phyloP scores from a whole-genome alignment of 2,329 filamentous ascomycete species.

The Aspergillus flavus region DNA sequence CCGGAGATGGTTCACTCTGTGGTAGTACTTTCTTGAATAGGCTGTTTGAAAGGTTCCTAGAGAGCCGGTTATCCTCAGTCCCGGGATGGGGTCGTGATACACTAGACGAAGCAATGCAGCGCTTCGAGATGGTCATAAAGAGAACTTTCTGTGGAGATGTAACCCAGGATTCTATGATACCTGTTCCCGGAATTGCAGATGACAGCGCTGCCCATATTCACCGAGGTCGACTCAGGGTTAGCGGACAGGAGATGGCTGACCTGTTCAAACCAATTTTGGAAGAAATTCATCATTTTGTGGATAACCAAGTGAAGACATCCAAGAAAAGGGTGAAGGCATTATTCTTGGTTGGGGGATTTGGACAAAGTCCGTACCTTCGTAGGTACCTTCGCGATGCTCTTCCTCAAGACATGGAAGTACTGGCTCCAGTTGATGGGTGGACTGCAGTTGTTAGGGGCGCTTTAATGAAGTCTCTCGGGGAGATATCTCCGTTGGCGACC shows the following conservation, averaged over 20 bases:
- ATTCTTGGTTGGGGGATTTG: conserved; percentile 34
- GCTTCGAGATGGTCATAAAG: conserved; percentile 30
- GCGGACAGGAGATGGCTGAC: conserved; percentile 17
- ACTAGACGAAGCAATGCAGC: conserved; percentile 26
- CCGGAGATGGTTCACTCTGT: conserved; percentile 27
- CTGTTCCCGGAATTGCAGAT: conserved; percentile 28
- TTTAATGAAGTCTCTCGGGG: conserved; percentile 19
- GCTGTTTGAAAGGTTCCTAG: conserved; percentile 27
- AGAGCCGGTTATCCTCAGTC: conserved; percentile 14
- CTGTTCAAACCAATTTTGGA: conserved; percentile 27
- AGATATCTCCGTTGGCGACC: conserved; percentile 7
- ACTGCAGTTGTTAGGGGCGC: conserved; percentile 31
- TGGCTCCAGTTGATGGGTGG: conserved; percentile 28
- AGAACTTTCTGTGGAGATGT: conserved; percentile 25
- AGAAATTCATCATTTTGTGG: conserved; percentile 23
- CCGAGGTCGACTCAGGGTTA: conserved; percentile 24
- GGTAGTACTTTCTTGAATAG: conserved; percentile 34
- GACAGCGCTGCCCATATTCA: conserved; percentile 19
- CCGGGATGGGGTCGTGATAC: conserved; percentile 28
- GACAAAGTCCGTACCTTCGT: conserved; percentile 29
- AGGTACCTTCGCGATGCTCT: conserved; percentile 19
- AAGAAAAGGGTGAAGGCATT: conserved; percentile 59
- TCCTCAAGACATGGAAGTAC: conserved; percentile 19
- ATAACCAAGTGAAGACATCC: conserved; percentile 52
- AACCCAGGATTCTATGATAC: conserved; percentile 22